Percentiles rank a stretch among this genome's conserved stretches.
These are phyloP conservation scores for Prunus davidiana DNA, from an alignment of 306 rosid genomes.

Conservation along the genomic window DNA sequence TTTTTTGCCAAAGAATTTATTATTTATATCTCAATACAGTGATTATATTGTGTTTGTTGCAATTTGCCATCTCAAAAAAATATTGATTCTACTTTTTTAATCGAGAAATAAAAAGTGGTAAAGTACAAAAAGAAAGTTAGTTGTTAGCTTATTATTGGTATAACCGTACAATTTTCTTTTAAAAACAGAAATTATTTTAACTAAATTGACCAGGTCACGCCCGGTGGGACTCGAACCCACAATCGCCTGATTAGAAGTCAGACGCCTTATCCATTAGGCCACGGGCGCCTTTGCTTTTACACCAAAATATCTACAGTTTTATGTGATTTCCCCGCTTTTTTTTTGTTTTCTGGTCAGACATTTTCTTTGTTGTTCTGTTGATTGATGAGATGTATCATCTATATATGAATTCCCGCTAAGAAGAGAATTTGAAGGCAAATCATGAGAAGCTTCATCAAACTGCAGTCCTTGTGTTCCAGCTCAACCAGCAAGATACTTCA, in stretches of 20 bases:
- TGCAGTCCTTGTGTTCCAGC: slow-evolving; percentile 9
- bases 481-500: slow-evolving; percentile 8
- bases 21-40: no score
- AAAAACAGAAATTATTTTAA: background rate
- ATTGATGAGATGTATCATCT: background rate
- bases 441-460: slow-evolving; percentile 29
- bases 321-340: no score
- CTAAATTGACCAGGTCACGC: background rate
- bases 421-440: background rate
- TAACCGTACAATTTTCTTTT: no score
- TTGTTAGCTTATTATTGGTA: no score
- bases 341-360: rapidly evolving
- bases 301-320: background rate
- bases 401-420: background rate
- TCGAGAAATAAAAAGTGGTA: no score
- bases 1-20: no score
- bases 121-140: no score
- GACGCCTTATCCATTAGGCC: slow-evolving; percentile 27
- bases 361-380: background rate
- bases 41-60: no score
- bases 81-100: no score
- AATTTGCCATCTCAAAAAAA: no score
- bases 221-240: slow-evolving; percentile 37
- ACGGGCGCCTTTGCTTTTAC: slow-evolving; percentile 1
- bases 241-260: background rate